phyloP scores from a whole-genome alignment of 805 yeast genomes.

The Yarrowia osloensis region DNA sequence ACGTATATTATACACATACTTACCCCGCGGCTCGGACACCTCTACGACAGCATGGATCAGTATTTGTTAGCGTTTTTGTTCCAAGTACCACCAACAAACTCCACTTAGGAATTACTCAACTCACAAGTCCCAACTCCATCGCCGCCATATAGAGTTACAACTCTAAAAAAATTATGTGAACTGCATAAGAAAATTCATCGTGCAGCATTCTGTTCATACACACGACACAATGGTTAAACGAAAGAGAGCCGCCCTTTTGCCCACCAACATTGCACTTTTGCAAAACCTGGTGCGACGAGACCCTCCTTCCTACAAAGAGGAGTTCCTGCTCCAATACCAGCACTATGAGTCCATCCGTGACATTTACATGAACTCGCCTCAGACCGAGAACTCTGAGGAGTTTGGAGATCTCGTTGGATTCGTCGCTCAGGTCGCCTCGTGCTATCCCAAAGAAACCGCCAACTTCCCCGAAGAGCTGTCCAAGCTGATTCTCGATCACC shows the following conservation, averaged over 20 bases:
- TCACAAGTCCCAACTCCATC: background rate
- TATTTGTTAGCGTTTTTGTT: too few relatives aligned
- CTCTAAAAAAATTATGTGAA: constrained; percentile 13
- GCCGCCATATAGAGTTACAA: background rate
- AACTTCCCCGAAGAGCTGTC: constrained; percentile 81
- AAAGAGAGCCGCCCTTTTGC: constrained; percentile 89
- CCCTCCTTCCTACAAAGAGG: constrained; percentile 92
- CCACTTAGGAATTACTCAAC: background rate
- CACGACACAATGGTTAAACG: constrained; percentile 66
- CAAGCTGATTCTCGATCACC: constrained; percentile 67
- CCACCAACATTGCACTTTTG: constrained; percentile 84
- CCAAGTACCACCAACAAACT: background rate
- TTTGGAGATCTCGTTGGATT: constrained; percentile 86
- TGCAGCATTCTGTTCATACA: constrained; percentile 4
- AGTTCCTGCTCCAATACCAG: constrained; percentile 86
- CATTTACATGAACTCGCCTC: constrained; percentile 74
- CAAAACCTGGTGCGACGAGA: constrained; percentile 93
- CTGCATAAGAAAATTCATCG: constrained; percentile 20
- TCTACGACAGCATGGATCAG: too few relatives aligned
- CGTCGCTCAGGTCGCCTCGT: constrained; percentile 85
- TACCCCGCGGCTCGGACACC: too few relatives aligned
- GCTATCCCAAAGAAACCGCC: constrained; percentile 86
- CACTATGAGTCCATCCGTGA: constrained; percentile 92
- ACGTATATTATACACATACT: too few relatives aligned
- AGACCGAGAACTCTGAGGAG: constrained; percentile 59